These are phyloP conservation scores for Phytophthora pinifolia DNA, from an alignment of 352 stramenopile genomes.

Conservation along the genomic window DNA sequence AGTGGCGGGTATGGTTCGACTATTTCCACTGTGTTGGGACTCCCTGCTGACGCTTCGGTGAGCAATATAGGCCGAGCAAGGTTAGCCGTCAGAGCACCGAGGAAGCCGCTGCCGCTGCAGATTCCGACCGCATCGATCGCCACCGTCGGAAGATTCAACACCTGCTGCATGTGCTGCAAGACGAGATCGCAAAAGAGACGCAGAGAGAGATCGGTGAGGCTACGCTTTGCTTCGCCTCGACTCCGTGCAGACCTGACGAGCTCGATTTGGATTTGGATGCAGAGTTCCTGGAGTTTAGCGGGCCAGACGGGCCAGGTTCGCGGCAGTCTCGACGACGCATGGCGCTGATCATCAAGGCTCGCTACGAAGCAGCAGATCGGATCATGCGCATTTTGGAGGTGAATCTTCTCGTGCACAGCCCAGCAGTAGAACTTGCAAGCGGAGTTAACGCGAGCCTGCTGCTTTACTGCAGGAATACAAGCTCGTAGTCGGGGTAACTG, in stretches of 20 bases:
- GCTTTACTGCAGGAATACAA: slow-evolving; percentile 39
- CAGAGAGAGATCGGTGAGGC: slow-evolving; percentile 56
- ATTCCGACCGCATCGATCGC: slow-evolving; percentile 39
- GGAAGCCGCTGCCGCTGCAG: slow-evolving; percentile 7
- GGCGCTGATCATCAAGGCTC: slow-evolving; percentile 47
- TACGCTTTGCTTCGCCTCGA: not conserved
- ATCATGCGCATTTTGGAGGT: slow-evolving; percentile 82
- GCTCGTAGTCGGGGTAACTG: slow-evolving; percentile 39
- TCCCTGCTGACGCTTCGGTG: not conserved
- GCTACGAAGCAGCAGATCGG: slow-evolving; percentile 66
- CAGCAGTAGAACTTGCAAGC: not conserved
- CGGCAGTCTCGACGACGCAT: slow-evolving; percentile 39
- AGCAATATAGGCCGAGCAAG: not conserved
- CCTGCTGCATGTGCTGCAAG: slow-evolving; percentile 54
- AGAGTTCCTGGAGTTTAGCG: slow-evolving; percentile 28
- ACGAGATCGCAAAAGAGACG: slow-evolving; percentile 61
- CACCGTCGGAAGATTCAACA: slow-evolving; percentile 62
- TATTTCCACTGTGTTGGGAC: too few species aligned
- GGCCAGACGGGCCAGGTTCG: slow-evolving; percentile 23
- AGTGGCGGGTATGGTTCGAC: slow-evolving; percentile 2
- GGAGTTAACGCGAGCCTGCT: too few species aligned
- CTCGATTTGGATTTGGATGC: slow-evolving; percentile 5
- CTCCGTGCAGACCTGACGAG: slow-evolving; percentile 1
- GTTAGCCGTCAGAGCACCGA: slow-evolving; percentile 2
- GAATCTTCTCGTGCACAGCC: not conserved